Base-by-base conservation (phyloP, 2,329 filamentous ascomycete species). In the Fusarium anthophilum region DNA sequence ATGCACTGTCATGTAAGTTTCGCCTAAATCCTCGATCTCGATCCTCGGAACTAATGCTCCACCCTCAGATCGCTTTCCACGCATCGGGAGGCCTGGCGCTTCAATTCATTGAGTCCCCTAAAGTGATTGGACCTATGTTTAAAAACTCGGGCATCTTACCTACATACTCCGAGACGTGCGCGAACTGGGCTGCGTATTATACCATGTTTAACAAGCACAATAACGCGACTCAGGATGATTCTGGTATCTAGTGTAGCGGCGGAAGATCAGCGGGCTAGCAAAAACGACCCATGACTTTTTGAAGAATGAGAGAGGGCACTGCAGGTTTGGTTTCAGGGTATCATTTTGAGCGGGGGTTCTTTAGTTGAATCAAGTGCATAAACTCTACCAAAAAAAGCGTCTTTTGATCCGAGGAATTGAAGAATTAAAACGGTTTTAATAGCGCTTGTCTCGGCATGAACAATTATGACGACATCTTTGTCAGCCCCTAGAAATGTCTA, bases 121-220 rank as follows among this genome's bases (percentile, higher is more conserved):
- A 20, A 57, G 3, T 9, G 0, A 62, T 62, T 17, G 59, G 59
- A 14, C 59, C 59, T 4, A 32, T 32, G 13, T 44, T 62, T 22
- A 56, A 57, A 22, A 62, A 62, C 1, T 62, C 59, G 14, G 59
- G 50, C 1, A 57, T 62, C 8, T 6, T 62, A 1, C 38, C 59
- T 9, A 44, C 66, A 2, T 67, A 62, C 10, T 54, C 57, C 5
- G 66, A 69, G 14, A 61, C 43, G 3, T 69, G 66, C 17, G 44
- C 56, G 9, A 69, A 69, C 17, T 69, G 63, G 66, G 66, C 56
- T 8, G 66, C 63, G 12, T 69, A 69, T 45, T 66, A 69, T 26
- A 66, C 66, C 22, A 60, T 69, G 44, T 69, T 66, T 20, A 69
- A 69, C 35, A 69, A 62, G 58, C 62, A 63, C 38, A 50, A 68